These are phyloP conservation scores for Thermomyces lanuginosus DNA, from an alignment of 2,329 filamentous ascomycete genomes.

Conservation along the genomic window DNA sequence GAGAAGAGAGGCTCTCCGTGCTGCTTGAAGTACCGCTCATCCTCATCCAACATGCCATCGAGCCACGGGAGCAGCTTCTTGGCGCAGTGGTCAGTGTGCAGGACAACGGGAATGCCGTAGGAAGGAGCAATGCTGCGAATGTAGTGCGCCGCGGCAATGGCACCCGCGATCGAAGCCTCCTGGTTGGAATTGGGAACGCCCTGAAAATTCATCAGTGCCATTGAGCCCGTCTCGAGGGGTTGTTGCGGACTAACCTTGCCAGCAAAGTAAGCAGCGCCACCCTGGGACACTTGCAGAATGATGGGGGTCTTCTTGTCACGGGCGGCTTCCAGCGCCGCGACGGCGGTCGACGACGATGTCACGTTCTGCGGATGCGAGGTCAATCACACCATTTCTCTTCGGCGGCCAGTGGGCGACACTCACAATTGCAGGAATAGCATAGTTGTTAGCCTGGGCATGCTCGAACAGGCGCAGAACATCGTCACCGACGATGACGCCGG, in stretches of 20 bases:
- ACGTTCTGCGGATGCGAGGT: constrained; percentile 45
- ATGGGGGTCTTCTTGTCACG: constrained; percentile 81
- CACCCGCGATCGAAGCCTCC: constrained; percentile 72
- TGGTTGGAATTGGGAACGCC: constrained; percentile 71
- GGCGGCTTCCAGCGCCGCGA: constrained; percentile 84
- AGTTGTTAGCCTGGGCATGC: constrained; percentile 73
- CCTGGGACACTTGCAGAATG: constrained; percentile 85
- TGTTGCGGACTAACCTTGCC: constrained; percentile 46
- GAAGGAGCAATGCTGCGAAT: constrained; percentile 71
- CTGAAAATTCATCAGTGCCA: constrained; percentile 16
- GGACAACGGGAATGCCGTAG: constrained; percentile 80
- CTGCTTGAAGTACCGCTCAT: constrained; percentile 89
- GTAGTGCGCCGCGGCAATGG: constrained; percentile 81
- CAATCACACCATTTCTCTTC: neutral
- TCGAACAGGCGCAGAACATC: constrained; percentile 62
- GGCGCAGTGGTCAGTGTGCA: constrained; percentile 97
- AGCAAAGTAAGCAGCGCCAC: constrained; percentile 82
- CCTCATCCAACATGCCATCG: constrained; percentile 85
- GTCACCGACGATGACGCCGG: constrained; percentile 51
- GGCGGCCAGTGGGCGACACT: constrained; percentile 13
- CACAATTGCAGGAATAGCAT: constrained; percentile 71
- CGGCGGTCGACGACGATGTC: constrained; percentile 76
- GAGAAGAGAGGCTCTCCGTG: constrained; percentile 87
- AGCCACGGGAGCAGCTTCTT: constrained; percentile 99
- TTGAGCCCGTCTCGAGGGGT: neutral